These are phyloP conservation scores for Wolfiporia cocos DNA, from an alignment of 1,284 basidiomycete genomes.

Conservation along the genomic window DNA sequence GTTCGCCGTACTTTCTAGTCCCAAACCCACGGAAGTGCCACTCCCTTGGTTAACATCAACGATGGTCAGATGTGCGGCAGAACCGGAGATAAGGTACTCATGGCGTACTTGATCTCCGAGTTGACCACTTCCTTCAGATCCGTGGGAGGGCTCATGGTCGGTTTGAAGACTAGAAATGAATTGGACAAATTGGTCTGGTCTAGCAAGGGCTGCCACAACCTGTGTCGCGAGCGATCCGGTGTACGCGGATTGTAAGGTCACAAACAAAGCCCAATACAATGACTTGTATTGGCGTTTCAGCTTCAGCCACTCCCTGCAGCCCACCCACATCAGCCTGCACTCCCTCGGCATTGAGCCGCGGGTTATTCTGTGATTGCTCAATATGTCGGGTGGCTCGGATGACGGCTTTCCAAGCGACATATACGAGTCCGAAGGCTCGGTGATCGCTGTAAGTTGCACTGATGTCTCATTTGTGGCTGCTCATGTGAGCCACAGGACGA, in stretches of 20 bases:
- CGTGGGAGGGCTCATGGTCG: conserved; percentile 33
- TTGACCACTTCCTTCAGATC: conserved; percentile 58
- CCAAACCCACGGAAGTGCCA: conserved; percentile 75
- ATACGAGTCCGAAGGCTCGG: conserved; percentile 23
- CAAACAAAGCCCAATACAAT: no score
- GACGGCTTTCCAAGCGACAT: conserved; percentile 21
- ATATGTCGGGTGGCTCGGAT: conserved; percentile 28
- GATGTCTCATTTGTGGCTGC: conserved; percentile 4
- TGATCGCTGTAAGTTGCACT: conserved; percentile 18
- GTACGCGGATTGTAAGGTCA: no score
- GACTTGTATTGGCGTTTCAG: no score
- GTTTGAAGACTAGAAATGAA: not conserved
- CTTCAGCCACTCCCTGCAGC: no score
- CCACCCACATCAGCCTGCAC: no score
- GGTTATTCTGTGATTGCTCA: not conserved
- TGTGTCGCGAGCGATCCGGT: no score
- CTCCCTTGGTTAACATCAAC: conserved; percentile 37
- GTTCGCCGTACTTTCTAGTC: no score
- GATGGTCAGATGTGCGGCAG: not conserved
- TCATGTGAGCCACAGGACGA: conserved; percentile 15
- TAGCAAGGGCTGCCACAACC: no score
- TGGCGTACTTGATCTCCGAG: conserved; percentile 56
- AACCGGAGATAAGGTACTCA: not conserved
- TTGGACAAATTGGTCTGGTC: no score
- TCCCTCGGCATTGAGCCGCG: no score